Evolutionary conservation across 164 flowering plant genomes (phyloP).

Genomic region (Platanus orientalis): DNA sequence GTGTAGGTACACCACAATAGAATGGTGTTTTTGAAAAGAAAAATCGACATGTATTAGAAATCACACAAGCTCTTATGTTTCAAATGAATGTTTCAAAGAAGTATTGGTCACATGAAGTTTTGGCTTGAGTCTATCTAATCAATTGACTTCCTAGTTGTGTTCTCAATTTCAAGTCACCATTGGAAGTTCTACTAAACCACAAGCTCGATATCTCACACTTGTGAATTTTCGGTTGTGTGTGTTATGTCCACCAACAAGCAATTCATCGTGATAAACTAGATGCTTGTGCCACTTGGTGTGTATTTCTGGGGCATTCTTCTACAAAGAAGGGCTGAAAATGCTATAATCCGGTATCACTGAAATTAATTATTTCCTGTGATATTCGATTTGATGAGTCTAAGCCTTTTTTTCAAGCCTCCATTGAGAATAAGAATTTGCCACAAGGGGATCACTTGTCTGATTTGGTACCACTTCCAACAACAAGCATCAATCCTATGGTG

Average conservation of each 20-base stretch:
- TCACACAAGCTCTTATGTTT: too few species aligned
- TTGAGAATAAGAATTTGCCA: background rate
- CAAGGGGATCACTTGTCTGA: too few species aligned
- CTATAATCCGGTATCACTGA: background rate
- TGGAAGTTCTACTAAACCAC: too few species aligned
- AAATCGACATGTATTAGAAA: too few species aligned
- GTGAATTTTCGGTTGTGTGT: too few species aligned
- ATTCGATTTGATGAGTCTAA: background rate
- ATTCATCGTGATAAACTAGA: background rate
- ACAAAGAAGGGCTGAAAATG: too few species aligned
- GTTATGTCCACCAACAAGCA: too few species aligned
- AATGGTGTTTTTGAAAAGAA: background rate
- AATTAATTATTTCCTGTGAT: background rate
- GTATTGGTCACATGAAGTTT: background rate
- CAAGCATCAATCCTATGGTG: too few species aligned
- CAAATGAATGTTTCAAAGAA: background rate
- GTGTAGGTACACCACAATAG: conserved; percentile 11
- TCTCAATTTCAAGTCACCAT: too few species aligned
- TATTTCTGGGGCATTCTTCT: background rate
- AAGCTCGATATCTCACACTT: too few species aligned
- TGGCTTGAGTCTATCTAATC: background rate
- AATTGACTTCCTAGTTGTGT: too few species aligned
- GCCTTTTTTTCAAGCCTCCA: background rate
- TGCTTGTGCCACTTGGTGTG: background rate
- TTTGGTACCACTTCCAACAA: conserved; percentile 2